Evolutionary conservation across 768 basidiomycete genomes (phyloP).

Genomic region (Chalciporus sphaerocephalus): DNA sequence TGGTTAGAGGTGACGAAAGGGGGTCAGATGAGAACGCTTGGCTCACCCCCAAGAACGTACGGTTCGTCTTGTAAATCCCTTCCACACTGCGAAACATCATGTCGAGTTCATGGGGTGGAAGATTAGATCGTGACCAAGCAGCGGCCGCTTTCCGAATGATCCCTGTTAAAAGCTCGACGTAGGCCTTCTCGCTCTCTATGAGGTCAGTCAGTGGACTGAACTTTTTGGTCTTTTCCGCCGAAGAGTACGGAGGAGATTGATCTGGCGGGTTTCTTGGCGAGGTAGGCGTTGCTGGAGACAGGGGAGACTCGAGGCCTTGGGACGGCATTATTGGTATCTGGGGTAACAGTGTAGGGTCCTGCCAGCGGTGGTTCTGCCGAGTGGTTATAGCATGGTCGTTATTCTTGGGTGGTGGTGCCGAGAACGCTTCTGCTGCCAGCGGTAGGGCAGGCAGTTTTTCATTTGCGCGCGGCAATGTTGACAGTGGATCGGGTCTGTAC

Average conservation of each 20-base stretch:
- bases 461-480: constrained; percentile 20
- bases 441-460: constrained; percentile 28
- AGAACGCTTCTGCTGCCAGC: not conserved
- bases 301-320: constrained; percentile 24
- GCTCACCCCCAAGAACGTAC: constrained; percentile 65
- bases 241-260: constrained; percentile 16
- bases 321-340: constrained; percentile 19
- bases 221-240: constrained; percentile 54
- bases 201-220: constrained; percentile 86
- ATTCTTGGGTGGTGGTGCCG: constrained; percentile 21
- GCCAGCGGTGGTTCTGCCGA: constrained; percentile 2
- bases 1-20: constrained; percentile 10
- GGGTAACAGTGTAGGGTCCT: constrained; percentile 1
- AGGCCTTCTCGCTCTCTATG: constrained; percentile 87
- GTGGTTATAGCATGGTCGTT: constrained; percentile 2
- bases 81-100: constrained; percentile 93
- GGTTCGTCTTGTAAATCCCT: constrained; percentile 87
- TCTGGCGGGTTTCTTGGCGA: constrained; percentile 19
- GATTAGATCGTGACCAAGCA: constrained; percentile 95
- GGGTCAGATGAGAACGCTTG: not conserved
- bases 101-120: constrained; percentile 90
- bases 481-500: constrained; percentile 23
- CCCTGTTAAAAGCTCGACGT: constrained; percentile 85
- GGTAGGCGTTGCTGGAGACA: constrained; percentile 20
- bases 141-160: constrained; percentile 96